phyloP scores from a whole-genome alignment of 768 basidiomycete genomes.

The Pulveroboletus ravenelii region DNA sequence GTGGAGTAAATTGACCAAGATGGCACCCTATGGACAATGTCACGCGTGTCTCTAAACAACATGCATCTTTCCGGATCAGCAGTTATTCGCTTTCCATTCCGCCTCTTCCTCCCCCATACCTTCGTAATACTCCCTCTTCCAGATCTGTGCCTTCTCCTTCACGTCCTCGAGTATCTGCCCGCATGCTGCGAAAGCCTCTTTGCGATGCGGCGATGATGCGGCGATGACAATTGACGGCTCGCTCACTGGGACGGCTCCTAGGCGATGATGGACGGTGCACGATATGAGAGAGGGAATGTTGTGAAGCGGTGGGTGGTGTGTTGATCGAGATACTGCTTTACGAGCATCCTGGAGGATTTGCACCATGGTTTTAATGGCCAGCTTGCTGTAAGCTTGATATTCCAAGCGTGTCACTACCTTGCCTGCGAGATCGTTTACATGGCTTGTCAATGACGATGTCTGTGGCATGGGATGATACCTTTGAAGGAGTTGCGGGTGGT shows the following conservation, averaged over 20 bases:
- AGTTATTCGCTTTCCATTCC: constrained; percentile 63
- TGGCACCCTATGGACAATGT: constrained; percentile 7
- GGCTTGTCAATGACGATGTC: constrained; percentile 6
- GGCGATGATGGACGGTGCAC: constrained; percentile 67
- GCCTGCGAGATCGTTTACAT: constrained; percentile 37
- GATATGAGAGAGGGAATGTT: constrained; percentile 41
- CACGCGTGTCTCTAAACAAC: constrained; percentile 2
- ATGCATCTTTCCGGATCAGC: constrained; percentile 13
- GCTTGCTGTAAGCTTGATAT: constrained; percentile 78
- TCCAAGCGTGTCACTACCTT: constrained; percentile 68
- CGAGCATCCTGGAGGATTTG: constrained; percentile 51
- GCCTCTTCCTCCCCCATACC: constrained; percentile 57
- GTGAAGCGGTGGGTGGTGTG: constrained; percentile 31
- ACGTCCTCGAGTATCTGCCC: constrained; percentile 84
- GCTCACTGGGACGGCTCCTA: constrained; percentile 74
- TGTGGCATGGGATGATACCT: constrained; percentile 40
- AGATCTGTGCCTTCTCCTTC: constrained; percentile 79
- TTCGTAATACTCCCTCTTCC: constrained; percentile 89
- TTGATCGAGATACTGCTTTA: constrained; percentile 38
- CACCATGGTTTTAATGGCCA: constrained; percentile 75
- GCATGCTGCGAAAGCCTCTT: constrained; percentile 74
- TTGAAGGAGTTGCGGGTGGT: constrained; percentile 84
- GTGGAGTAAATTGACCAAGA: constrained; percentile 43
- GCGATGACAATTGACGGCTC: constrained; percentile 82
- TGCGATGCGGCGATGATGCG: constrained; percentile 79